Evolutionary conservation across 345 rosid genomes (phyloP).

Genomic region (Heritiera fomes): DNA sequence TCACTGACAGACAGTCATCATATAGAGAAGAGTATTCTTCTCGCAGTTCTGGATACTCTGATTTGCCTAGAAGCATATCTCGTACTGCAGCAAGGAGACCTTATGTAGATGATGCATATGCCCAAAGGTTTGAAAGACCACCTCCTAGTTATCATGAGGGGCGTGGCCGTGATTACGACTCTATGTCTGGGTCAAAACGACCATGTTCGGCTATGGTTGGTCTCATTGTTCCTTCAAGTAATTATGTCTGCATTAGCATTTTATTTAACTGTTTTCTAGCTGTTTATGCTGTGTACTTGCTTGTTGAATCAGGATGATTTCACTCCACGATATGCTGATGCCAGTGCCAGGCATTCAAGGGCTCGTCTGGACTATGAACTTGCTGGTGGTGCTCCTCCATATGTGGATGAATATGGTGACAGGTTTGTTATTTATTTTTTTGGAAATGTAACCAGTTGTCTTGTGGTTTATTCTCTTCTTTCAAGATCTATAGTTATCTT

Average conservation of each 20-base stretch:
- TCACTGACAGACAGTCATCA: slow-evolving; percentile 70
- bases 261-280: slow-evolving; percentile 1
- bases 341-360: slow-evolving; percentile 72
- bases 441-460: background rate
- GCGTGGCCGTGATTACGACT: slow-evolving; percentile 78
- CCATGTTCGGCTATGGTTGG: slow-evolving; percentile 81
- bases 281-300: background rate
- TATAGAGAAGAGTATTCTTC: slow-evolving; percentile 79
- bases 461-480: slow-evolving; percentile 5
- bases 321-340: slow-evolving; percentile 83
- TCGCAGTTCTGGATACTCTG: slow-evolving; percentile 73
- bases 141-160: slow-evolving; percentile 75
- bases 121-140: slow-evolving; percentile 82
- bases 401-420: slow-evolving; percentile 78
- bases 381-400: slow-evolving; percentile 63
- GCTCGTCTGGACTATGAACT: slow-evolving; percentile 88
- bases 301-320: slow-evolving; percentile 62
- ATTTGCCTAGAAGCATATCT: slow-evolving; percentile 64
- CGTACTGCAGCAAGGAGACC: slow-evolving; percentile 75
- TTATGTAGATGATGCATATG: slow-evolving; percentile 73
- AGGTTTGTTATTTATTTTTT: slow-evolving; percentile 45
- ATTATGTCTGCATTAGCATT: background rate
- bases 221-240: slow-evolving; percentile 20
- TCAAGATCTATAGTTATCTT: slow-evolving; percentile 3
- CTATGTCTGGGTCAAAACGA: slow-evolving; percentile 86